Evolutionary conservation across 2,329 filamentous ascomycete species (phyloP).

Genomic region (Xenoacremonium recifei): DNA sequence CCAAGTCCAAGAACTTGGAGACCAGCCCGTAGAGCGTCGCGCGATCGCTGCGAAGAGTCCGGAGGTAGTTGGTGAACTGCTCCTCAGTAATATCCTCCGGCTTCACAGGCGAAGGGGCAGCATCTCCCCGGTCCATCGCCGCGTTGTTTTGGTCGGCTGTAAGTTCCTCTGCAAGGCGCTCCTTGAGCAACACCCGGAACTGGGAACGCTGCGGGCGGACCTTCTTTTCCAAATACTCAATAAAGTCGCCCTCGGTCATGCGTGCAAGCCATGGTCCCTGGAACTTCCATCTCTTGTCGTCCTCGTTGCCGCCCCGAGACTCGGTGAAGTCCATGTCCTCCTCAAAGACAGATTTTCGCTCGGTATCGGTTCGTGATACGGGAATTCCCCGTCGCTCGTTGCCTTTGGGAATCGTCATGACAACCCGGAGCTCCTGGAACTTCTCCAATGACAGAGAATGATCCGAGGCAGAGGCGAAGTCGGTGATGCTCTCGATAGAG

Average conservation of each 20-base stretch:
- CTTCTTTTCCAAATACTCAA: slow-evolving; percentile 50
- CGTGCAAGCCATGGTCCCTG: slow-evolving; percentile 65
- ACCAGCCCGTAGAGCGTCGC: slow-evolving; percentile 52
- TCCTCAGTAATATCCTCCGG: slow-evolving; percentile 45
- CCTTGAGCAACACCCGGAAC: slow-evolving; percentile 54
- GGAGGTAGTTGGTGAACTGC: slow-evolving; percentile 52
- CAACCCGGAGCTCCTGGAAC: slow-evolving; percentile 78
- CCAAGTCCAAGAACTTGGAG: slow-evolving; percentile 61
- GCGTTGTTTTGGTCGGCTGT: slow-evolving; percentile 35
- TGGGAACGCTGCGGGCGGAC: slow-evolving; percentile 52
- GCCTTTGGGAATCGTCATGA: slow-evolving; percentile 56
- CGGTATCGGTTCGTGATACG: slow-evolving; percentile 17
- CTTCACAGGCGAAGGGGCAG: slow-evolving; percentile 27
- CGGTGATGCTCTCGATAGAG: slow-evolving; percentile 83
- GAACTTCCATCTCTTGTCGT: slow-evolving; percentile 63
- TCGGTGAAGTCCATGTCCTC: slow-evolving; percentile 54
- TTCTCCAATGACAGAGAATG: slow-evolving; percentile 79
- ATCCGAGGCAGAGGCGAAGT: slow-evolving; percentile 80
- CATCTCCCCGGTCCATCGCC: slow-evolving; percentile 39
- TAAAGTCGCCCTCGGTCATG: slow-evolving; percentile 60
- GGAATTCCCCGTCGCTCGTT: slow-evolving; percentile 17
- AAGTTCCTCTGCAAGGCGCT: slow-evolving; percentile 46
- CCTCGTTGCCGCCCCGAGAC: slow-evolving; percentile 32
- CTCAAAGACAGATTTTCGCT: slow-evolving; percentile 58
- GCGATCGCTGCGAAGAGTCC: slow-evolving; percentile 51